Conservation (phyloP, 2,329 filamentous ascomycete genomes). For the Pseudovirgaria hyperparasitica region DNA sequence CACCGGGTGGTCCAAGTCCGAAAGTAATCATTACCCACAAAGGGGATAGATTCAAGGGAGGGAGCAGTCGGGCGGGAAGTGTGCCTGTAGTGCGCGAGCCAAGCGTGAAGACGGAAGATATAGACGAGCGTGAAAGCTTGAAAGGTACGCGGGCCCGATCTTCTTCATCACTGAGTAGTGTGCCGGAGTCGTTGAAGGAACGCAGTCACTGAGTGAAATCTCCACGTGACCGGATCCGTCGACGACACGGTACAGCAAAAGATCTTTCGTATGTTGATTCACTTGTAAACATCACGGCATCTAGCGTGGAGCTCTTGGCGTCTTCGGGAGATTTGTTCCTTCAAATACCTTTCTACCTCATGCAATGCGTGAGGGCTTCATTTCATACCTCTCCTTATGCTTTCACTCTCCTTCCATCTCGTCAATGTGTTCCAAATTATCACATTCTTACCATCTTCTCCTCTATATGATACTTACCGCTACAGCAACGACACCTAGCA, state of each 20-base stretch:
- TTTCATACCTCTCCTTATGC: conserved; percentile 1
- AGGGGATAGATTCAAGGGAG: conserved; percentile 24
- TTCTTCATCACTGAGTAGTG: conserved; percentile 1
- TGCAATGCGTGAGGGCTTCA: no score
- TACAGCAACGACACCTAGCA: no score
- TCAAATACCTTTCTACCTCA: no score
- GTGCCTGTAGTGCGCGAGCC: conserved; percentile 34
- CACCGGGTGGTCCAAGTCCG: conserved; percentile 19
- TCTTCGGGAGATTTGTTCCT: no score
- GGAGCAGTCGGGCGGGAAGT: conserved; percentile 26
- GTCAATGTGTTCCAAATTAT: no score
- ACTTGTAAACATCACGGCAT: no score
- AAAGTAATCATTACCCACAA: conserved; percentile 18
- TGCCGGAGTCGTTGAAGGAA: no score
- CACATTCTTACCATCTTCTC: no score
- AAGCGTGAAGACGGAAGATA: conserved; percentile 39
- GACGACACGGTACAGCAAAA: neutral
- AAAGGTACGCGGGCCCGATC: conserved; percentile 1
- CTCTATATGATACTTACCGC: no score
- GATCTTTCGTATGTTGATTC: no score
- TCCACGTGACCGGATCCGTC: neutral
- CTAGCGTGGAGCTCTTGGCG: no score
- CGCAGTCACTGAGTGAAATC: no score
- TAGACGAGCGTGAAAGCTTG: conserved; percentile 26
- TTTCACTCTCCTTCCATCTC: neutral